Evolutionary conservation across 768 basidiomycete species (phyloP).

Genomic region (Boletus rubescentipes): DNA sequence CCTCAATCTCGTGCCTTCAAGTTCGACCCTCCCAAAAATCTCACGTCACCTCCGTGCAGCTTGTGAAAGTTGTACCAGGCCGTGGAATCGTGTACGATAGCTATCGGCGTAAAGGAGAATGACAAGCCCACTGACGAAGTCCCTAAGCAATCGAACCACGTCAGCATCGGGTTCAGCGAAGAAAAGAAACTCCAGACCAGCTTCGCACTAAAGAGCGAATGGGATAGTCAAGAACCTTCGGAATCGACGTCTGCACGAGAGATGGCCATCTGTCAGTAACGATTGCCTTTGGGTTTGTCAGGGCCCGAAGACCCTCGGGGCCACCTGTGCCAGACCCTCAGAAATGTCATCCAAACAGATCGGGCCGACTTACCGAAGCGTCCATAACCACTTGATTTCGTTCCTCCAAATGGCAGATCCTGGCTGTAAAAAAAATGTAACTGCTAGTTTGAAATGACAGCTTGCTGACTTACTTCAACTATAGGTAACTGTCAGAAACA

Average conservation of each 20-base stretch:
- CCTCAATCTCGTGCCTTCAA: neutral
- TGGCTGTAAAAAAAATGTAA: conserved; percentile 48
- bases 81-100: conserved; percentile 44
- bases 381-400: conserved; percentile 89
- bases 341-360: conserved; percentile 2
- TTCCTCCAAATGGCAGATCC: conserved; percentile 93
- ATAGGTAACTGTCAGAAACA: conserved; percentile 17
- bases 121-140: conserved; percentile 50
- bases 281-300: conserved; percentile 89
- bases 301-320: conserved; percentile 84
- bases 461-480: conserved; percentile 61
- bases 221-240: conserved; percentile 83
- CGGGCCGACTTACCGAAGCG: conserved; percentile 66
- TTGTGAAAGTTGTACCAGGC: conserved; percentile 39
- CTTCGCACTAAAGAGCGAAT: conserved; percentile 68
- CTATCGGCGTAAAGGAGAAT: conserved; percentile 49
- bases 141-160: conserved; percentile 34
- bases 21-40: neutral
- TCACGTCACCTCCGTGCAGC: conserved; percentile 30
- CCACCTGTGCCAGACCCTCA: conserved; percentile 55
- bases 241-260: conserved; percentile 81
- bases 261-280: conserved; percentile 85
- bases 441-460: conserved; percentile 6
- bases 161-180: neutral
- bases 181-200: conserved; percentile 52